Conservation (phyloP, 176 grass and related monocot genomes). For the Poa pratensis region DNA sequence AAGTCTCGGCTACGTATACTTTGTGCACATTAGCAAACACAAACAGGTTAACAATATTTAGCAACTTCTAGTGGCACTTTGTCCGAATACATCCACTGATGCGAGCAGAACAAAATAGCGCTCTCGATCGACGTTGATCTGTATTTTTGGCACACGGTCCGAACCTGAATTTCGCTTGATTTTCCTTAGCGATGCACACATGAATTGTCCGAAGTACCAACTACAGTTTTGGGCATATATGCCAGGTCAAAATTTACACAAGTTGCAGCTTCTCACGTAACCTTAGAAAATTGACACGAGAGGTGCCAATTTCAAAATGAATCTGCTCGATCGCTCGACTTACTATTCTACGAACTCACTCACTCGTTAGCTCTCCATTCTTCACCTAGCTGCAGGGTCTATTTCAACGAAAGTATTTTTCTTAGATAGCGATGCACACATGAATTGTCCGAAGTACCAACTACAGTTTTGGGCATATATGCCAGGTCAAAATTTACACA, state of each 20-base stretch:
- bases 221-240: no score
- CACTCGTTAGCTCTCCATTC: not conserved
- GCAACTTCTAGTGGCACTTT: not conserved
- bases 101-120: not conserved
- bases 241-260: not conserved
- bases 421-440: not conserved
- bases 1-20: not conserved
- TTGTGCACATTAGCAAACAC: not conserved
- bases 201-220: no score
- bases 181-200: not conserved
- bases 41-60: not conserved
- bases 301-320: not conserved
- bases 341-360: not conserved
- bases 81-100: conserved; percentile 28
- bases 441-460: no score
- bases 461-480: no score
- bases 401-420: not conserved
- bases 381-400: not conserved
- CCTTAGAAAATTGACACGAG: not conserved
- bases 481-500: not conserved
- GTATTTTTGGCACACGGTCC: not conserved
- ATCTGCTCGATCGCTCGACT: not conserved
- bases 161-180: not conserved
- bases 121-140: not conserved
- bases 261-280: not conserved